Evolutionary conservation across 2,329 filamentous ascomycete species (phyloP).

Genomic region (Colletotrichum sp.): DNA sequence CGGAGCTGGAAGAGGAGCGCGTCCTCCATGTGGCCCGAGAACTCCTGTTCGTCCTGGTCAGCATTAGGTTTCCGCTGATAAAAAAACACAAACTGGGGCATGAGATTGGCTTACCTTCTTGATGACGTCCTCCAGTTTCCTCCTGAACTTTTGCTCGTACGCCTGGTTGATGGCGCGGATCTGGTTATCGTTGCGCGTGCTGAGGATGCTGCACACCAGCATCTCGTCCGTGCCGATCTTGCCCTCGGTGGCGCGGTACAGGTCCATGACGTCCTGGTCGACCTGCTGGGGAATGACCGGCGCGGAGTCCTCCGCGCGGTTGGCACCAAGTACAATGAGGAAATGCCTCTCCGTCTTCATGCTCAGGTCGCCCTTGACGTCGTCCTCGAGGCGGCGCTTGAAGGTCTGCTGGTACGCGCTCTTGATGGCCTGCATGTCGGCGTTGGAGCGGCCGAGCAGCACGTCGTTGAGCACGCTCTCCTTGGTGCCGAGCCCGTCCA

Average conservation of each 20-base stretch:
- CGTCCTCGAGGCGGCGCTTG: constrained; percentile 68
- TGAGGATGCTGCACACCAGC: constrained; percentile 79
- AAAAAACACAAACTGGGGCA: neutral
- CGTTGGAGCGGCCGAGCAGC: constrained; percentile 81
- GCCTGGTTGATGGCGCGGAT: constrained; percentile 79
- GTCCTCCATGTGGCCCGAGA: constrained; percentile 90
- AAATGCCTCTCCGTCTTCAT: constrained; percentile 88
- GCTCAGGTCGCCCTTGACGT: constrained; percentile 80
- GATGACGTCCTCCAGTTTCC: constrained; percentile 74
- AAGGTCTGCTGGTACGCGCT: constrained; percentile 73
- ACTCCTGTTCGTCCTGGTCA: constrained; percentile 57
- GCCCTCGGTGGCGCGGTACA: constrained; percentile 80
- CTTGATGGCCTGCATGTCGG: constrained; percentile 89
- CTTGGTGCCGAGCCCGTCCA: constrained; percentile 84
- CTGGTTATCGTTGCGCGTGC: constrained; percentile 78
- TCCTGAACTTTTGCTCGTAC: constrained; percentile 76
- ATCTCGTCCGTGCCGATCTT: constrained; percentile 76
- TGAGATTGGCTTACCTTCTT: constrained; percentile 70
- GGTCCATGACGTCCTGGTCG: constrained; percentile 75
- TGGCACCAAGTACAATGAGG: constrained; percentile 77
- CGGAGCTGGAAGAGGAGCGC: constrained; percentile 82
- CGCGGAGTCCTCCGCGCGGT: constrained; percentile 76
- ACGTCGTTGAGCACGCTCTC: constrained; percentile 87
- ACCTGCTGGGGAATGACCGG: constrained; percentile 76
- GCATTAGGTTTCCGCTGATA: neutral